Evolutionary conservation across 169 alveolate genomes (phyloP).

Genomic region (Haemoproteus tartakovskyi): DNA sequence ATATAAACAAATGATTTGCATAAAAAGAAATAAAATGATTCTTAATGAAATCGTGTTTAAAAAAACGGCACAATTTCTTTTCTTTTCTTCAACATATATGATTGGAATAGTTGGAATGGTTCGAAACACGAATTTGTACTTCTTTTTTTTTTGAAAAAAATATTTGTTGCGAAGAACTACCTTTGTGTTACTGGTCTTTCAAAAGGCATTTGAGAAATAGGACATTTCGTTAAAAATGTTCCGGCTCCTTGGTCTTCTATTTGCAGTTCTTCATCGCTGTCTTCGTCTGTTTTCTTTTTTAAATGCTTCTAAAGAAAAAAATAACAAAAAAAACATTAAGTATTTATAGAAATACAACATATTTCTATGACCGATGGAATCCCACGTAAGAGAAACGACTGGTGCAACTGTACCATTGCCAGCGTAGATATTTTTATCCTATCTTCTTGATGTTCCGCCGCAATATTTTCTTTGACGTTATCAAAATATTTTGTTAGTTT

Average conservation of each 20-base stretch:
- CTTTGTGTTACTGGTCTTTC: conserved; percentile 78
- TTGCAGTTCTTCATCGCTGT: conserved; percentile 72
- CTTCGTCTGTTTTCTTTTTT: conserved; percentile 12
- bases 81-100: too few relatives aligned
- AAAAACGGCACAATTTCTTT: too few relatives aligned
- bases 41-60: too few relatives aligned
- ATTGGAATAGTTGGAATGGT: conserved; percentile 75
- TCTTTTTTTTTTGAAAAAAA: conserved; percentile 62
- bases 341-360: neutral
- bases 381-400: too few relatives aligned
- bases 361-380: neutral
- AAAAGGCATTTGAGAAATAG: conserved; percentile 75
- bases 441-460: too few relatives aligned
- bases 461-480: too few relatives aligned
- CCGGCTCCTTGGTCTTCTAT: conserved; percentile 72
- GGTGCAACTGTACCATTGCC: too few relatives aligned
- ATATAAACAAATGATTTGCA: too few relatives aligned
- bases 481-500: conserved; percentile 35
- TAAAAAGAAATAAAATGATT: too few relatives aligned
- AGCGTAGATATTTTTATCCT: too few relatives aligned
- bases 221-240: conserved; percentile 71
- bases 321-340: neutral
- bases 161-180: conserved; percentile 10
- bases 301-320: conserved; percentile 26
- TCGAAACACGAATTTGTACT: conserved; percentile 76